Evolutionary conservation across 2,329 filamentous ascomycete species (phyloP).

Genomic region (Gnomoniopsis smithogilvyi): DNA sequence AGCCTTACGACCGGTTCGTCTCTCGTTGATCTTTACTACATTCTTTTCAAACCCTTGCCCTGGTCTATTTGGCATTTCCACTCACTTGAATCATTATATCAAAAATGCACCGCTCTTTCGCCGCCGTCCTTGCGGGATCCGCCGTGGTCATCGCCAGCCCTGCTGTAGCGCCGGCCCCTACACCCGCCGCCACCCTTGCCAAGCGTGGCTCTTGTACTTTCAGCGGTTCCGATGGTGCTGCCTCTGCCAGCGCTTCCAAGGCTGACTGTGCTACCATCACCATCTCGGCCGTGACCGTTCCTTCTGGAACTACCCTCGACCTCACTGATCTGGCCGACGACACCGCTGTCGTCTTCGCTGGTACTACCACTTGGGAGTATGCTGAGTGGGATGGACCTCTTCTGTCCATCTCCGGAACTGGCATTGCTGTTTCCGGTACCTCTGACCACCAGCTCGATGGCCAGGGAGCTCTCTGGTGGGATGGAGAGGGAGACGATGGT

Average conservation of each 20-base stretch:
- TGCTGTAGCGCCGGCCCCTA: background rate
- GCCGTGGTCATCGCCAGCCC: constrained; percentile 3
- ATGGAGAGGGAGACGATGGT: constrained; percentile 36
- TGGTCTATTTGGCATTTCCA: background rate
- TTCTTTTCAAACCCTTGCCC: background rate
- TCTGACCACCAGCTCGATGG: constrained; percentile 52
- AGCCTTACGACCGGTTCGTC: background rate
- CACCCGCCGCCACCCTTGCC: background rate
- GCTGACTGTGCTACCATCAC: constrained; percentile 50
- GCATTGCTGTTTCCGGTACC: constrained; percentile 51
- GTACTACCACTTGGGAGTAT: constrained; percentile 65
- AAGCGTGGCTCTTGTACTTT: constrained; percentile 45
- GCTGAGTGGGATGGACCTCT: constrained; percentile 64
- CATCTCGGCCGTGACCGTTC: constrained; percentile 51
- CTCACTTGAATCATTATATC: background rate
- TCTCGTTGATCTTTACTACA: background rate
- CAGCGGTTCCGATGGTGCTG: constrained; percentile 38
- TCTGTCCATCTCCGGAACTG: constrained; percentile 56
- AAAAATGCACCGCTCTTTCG: constrained; percentile 1
- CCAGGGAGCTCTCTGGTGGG: constrained; percentile 58
- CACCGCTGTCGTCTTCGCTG: constrained; percentile 59
- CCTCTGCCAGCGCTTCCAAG: constrained; percentile 45
- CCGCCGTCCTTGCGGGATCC: constrained; percentile 1
- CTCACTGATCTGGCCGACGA: constrained; percentile 48
- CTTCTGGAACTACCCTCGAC: constrained; percentile 56